Conservation (phyloP, 805 yeast species). For the Myxozyma melibiosi region DNA sequence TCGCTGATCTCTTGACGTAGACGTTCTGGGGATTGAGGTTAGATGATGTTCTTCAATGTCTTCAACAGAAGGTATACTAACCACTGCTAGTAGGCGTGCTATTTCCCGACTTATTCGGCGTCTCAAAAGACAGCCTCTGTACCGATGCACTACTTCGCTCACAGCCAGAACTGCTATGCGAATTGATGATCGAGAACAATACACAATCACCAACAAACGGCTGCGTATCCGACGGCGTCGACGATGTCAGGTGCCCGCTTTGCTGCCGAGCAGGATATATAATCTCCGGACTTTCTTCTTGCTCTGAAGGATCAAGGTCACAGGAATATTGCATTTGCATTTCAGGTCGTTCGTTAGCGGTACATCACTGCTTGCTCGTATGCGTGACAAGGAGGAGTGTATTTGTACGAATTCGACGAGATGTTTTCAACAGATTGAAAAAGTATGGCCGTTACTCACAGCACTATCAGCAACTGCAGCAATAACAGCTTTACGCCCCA, state of each 20-base stretch:
- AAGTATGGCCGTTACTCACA: too few species aligned
- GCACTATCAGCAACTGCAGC: too few species aligned
- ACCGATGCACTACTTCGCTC: background rate
- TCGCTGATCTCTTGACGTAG: conserved; percentile 3
- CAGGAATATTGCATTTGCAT: too few species aligned
- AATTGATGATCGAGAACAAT: background rate
- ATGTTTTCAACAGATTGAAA: too few species aligned
- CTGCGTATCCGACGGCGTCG: background rate
- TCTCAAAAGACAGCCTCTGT: too few species aligned
- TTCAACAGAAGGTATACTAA: background rate
- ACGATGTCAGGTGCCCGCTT: background rate
- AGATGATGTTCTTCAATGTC: too few species aligned
- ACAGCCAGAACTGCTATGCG: background rate
- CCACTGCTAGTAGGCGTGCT: background rate
- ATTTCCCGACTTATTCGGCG: background rate
- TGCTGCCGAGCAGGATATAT: background rate
- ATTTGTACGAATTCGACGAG: too few species aligned
- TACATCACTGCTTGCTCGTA: too few species aligned
- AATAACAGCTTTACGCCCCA: too few species aligned
- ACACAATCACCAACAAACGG: background rate
- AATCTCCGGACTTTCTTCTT: background rate
- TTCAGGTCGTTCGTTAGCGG: too few species aligned
- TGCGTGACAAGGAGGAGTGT: too few species aligned
- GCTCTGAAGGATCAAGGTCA: too few species aligned
- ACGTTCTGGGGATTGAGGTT: background rate